Percentiles rank a stretch among this genome's conserved stretches.
These are phyloP conservation scores for Atkinsonella texensis DNA, from an alignment of 2,329 filamentous ascomycete genomes.

Conservation along the genomic window DNA sequence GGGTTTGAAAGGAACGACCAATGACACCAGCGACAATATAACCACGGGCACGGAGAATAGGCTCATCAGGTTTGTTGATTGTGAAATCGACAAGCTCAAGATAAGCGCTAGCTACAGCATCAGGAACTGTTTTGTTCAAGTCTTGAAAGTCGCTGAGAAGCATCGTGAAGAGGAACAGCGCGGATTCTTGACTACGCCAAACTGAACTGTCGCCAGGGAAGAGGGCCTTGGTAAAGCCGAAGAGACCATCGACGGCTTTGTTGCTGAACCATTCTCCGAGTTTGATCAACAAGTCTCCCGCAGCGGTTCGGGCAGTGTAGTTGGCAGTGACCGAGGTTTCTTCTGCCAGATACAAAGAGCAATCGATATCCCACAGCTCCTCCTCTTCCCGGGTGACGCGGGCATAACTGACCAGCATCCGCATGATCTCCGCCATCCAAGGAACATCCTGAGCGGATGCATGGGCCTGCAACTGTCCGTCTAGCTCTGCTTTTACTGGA, in stretches of 20 bases:
- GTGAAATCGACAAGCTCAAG: slow-evolving; percentile 71
- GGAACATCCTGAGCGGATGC: slow-evolving; percentile 49
- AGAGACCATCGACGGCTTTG: slow-evolving; percentile 65
- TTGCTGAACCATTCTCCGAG: slow-evolving; percentile 78
- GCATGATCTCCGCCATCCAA: slow-evolving; percentile 84
- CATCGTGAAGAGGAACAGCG: slow-evolving; percentile 76
- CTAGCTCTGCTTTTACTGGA: slow-evolving; percentile 80
- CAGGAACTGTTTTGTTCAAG: slow-evolving; percentile 56
- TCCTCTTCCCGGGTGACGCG: slow-evolving; percentile 90
- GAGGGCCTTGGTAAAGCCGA: slow-evolving; percentile 61
- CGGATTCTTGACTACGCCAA: slow-evolving; percentile 62
- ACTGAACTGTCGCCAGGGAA: slow-evolving; percentile 44
- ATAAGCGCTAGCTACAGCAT: slow-evolving; percentile 59
- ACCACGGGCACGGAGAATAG: slow-evolving; percentile 73
- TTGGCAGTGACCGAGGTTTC: slow-evolving; percentile 92
- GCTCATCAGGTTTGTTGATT: slow-evolving; percentile 55
- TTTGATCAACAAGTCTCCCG: slow-evolving; percentile 85
- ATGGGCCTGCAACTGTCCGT: slow-evolving; percentile 57
- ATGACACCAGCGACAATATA: slow-evolving; percentile 77
- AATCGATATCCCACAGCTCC: slow-evolving; percentile 91
- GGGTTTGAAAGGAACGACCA: slow-evolving; percentile 54
- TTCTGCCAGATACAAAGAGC: slow-evolving; percentile 89
- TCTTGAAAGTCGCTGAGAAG: slow-evolving; percentile 76
- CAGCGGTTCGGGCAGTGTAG: slow-evolving; percentile 88
- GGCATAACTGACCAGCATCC: slow-evolving; percentile 71